phyloP scores from a whole-genome alignment of 164 flowering plant species.

The Paratinospora sagittata region DNA sequence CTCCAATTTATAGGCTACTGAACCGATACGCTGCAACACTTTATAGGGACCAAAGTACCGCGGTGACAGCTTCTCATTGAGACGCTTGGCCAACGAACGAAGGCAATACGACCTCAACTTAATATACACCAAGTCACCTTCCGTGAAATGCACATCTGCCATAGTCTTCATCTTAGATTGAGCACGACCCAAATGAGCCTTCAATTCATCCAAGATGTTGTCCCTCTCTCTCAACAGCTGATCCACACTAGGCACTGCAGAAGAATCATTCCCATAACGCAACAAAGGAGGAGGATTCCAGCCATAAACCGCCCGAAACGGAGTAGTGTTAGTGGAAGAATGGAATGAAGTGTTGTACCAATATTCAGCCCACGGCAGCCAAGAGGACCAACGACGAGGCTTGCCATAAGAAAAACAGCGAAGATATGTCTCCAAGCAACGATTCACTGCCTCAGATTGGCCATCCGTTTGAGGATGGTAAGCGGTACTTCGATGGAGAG shows the following conservation, averaged over 20 bases:
- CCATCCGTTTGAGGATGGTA: no score
- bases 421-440: no score
- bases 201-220: not conserved
- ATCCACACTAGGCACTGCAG: not conserved
- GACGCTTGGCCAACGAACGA: not conserved
- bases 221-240: not conserved
- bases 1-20: not conserved
- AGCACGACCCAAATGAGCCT: not conserved
- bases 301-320: not conserved
- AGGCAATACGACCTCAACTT: not conserved
- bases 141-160: not conserved
- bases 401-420: no score
- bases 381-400: not conserved
- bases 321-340: not conserved
- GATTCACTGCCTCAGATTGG: no score
- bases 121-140: not conserved
- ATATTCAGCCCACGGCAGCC: conserved; percentile 2
- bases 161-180: not conserved
- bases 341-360: not conserved
- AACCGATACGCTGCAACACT: not conserved
- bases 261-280: not conserved
- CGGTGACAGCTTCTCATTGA: no score
- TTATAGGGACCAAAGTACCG: not conserved
- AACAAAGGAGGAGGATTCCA: not conserved
- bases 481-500: not conserved